Base-by-base conservation (phyloP, 306 rosid species). In the Sesbania bispinosa region DNA sequence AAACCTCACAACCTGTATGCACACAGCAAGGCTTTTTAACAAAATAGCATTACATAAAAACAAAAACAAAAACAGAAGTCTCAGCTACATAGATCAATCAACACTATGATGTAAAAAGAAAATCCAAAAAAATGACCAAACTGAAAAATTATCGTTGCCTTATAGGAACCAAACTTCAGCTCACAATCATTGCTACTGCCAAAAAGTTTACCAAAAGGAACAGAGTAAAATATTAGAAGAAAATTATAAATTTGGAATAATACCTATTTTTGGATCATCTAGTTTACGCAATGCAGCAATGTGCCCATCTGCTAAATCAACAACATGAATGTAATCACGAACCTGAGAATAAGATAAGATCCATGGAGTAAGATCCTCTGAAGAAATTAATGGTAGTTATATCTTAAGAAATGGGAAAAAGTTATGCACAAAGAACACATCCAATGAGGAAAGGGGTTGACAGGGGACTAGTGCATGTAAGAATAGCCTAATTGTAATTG, bases 231-330 rank as follows among this genome's bases (percentile, higher is more conserved):
- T 67, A 21, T 32, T 23, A 7, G 68, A 54, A 29, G 46, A 52
- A 43, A 52, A 36, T 42, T 0, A 63, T 15, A 52, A 45, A 3
- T 35, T 66, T 52, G 42, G 55, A 54, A 41, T 33, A 72, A 36
- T 82, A 94, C 97, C 97, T 79, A 92, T 81, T 9, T 78, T 67
- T 54, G 93, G 51, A 36, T 80, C 96, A 11, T 79, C 81, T 26
- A 95, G 67, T 82, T 95, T 95, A 58, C 53, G 52, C 87, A 95
- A 54, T 36, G 99, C 97, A 72, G 97, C 96, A 41, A 92, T 92
- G 79, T 95, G 99, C 55, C 99, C 99, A 65, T 89, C 92, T 45
- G 99, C 97, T 81, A 95, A 84, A 81, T 95, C 99, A 85, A 86
- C 85, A 33, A 95, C 97, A 60, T 95, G 99, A 79, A 95, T 87